Evolutionary conservation across 1,284 basidiomycete species (phyloP), one percentile per base, ranked within the genome.

Genomic region (Cutaneotrichosporon cavernicola): DNA sequence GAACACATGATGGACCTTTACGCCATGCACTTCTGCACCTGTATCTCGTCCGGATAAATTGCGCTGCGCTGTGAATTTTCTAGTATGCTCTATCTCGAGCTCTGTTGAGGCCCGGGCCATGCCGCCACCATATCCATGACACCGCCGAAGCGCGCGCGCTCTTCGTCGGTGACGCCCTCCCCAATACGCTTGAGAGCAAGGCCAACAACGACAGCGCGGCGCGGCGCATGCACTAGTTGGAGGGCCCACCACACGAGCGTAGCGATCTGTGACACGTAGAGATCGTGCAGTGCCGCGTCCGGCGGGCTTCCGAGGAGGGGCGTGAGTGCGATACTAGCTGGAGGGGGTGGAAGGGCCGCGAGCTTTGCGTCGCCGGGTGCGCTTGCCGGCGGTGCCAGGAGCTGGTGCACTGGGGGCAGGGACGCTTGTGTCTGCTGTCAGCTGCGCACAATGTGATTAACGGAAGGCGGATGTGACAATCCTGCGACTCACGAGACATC

Each of bases 231-330:
- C 75, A 61, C 82, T 72, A 57, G 82, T 79, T 73, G 86, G 81
- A 64, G 82, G 1, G 70, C 75, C 40, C 84, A 82, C 90, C 91
- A 96, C 1, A 94, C 78, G 9, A 95, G 84, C 0, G 91, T 91
- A 0, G 92, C 90, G 53, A 92, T 88, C 72, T 97, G 94, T 5
- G 88, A 83, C 0, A 88, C 88, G 76, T 95, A 97, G 0, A 96
- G 83, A 50, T 89, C 88, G 75, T 95, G 87, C 26, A 96, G 80
- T 0, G 88, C 87, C 50, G 87, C 82, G 2, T 87, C 85, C 1
- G 80, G 81, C 4, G 84, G 78, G 13, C 81, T 85, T 43, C 94
- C 95, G 31, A 97, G 84, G 34, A 97, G 80, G 0, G 88, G 86
- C 0, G 86, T 89, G 51, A 94, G 83, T 59, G 89, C 84, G 60